Base-by-base conservation (phyloP, 257 asterid species). In the Capsicum pubescens region DNA sequence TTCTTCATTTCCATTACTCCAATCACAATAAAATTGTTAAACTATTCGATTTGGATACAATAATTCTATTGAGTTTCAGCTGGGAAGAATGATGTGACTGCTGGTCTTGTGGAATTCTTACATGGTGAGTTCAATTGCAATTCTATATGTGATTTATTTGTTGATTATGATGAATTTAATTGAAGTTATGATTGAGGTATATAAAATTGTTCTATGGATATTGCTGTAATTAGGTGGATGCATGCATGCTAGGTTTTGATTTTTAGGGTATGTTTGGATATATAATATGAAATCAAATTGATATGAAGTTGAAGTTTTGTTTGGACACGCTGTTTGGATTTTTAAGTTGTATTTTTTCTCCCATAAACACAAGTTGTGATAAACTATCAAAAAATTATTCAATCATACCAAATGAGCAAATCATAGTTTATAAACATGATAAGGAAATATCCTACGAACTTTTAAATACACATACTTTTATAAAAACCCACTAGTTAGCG, bases 111-210 rank as follows among this genome's bases (percentile, higher is more conserved):
- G 80, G 7, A 50, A 74, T 74, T 74, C 61, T 67, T 67, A 36
- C 44, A 83, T 8, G 89, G 92, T 87, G 69, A 88, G 90, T 85
- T 86, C 21, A 82, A 64, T 87, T 71, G 32, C 71, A 56, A 16
- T 81, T 42, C 60, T 19, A 16, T 58, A 16, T 56, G 14, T 57
- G 67, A 7, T 39, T 39, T 10, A 48, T 67, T 32, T 82, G 0
- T 52, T 55, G 15, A 50, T 42, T 50, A 5, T 52, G 48, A 26
- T 66, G 52, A 82, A 21, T 64, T 82, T 56, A 66, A 59, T 8
- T 44, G 42, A 76, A 5, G 7, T 82, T 77, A 19, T 81, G 39
- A 64, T 56, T 57, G 52, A 52, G 32, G 8, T 36, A 9, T 82
- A 32, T 77, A 52, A 52, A 19, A 19, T 32, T 54, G 14, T 76